A percentile compares a stretch with the other conserved stretches of the same genome.
Evolutionary conservation across 768 basidiomycete species (phyloP).

Genomic region (Rhizopogon sp.): DNA sequence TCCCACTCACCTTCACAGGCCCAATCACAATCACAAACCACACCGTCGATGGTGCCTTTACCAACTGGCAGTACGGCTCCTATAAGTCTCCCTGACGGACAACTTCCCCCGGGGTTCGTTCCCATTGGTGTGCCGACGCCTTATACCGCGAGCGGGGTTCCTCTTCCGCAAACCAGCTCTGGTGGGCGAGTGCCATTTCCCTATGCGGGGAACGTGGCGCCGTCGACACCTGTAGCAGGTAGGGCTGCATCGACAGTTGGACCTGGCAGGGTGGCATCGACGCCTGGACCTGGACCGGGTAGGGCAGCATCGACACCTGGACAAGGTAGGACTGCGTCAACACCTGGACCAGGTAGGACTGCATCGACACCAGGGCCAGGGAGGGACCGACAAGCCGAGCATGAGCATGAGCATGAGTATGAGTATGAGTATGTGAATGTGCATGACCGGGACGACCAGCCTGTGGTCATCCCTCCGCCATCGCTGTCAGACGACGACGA

Average conservation of each 20-base stretch:
- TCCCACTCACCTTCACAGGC: not conserved
- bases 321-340: too few relatives aligned
- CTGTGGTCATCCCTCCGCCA: slow-evolving; percentile 25
- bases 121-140: slow-evolving; percentile 20
- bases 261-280: too few relatives aligned
- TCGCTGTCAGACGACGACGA: slow-evolving; percentile 5
- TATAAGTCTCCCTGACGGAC: slow-evolving; percentile 21
- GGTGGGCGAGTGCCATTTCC: too few relatives aligned
- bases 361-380: not conserved
- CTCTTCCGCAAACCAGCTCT: too few relatives aligned
- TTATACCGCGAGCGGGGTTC: not conserved
- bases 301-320: too few relatives aligned
- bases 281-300: too few relatives aligned
- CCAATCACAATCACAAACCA: not conserved
- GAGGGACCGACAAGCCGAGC: not conserved
- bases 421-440: too few relatives aligned
- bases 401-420: too few relatives aligned
- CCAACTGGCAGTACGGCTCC: slow-evolving; percentile 11
- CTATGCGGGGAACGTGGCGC: too few relatives aligned
- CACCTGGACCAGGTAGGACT: too few relatives aligned
- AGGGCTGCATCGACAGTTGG: too few relatives aligned
- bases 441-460: slow-evolving; percentile 1
- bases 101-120: slow-evolving; percentile 34
- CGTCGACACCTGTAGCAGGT: too few relatives aligned
- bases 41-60: slow-evolving; percentile 2